These are phyloP conservation scores for Phanerodontia chrysosporium DNA, from an alignment of 768 basidiomycete species.

Conservation along the genomic window DNA sequence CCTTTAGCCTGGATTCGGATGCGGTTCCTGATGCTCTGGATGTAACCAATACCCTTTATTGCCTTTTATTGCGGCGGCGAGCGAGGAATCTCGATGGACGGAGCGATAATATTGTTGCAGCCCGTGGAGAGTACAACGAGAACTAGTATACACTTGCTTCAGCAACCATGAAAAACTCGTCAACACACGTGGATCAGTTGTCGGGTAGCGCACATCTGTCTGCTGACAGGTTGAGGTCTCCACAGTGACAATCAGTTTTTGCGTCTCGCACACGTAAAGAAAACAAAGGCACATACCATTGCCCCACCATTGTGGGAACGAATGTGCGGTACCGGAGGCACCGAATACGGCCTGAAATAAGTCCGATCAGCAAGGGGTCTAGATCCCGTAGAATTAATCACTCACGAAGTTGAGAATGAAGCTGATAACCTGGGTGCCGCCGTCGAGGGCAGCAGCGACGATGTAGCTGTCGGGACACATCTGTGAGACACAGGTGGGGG, in stretches of 20 bases:
- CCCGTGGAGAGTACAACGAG: not conserved
- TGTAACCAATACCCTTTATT: too few species aligned
- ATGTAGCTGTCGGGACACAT: constrained; percentile 28
- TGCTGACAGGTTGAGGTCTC: constrained; percentile 10
- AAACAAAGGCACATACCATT: not conserved
- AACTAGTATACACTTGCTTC: not conserved
- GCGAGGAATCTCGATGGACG: too few species aligned
- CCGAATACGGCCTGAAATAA: constrained; percentile 22
- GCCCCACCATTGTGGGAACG: constrained; percentile 23
- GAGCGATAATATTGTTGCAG: too few species aligned
- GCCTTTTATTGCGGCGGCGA: too few species aligned
- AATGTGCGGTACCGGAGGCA: constrained; percentile 22
- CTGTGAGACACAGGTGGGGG: not conserved
- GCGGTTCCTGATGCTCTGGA: too few species aligned
- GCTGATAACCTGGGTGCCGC: constrained; percentile 34
- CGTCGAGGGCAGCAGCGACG: constrained; percentile 35
- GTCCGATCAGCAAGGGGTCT: not conserved
- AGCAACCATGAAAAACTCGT: not conserved
- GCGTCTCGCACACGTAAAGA: too few species aligned
- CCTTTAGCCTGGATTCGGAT: too few species aligned
- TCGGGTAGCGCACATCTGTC: constrained; percentile 9
- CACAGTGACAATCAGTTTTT: not conserved
- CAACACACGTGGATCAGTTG: not conserved
- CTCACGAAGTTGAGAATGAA: constrained; percentile 31
- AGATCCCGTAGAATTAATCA: not conserved